Evolutionary conservation across 257 asterid species (phyloP).

Genomic region (Solanum neorickii): DNA sequence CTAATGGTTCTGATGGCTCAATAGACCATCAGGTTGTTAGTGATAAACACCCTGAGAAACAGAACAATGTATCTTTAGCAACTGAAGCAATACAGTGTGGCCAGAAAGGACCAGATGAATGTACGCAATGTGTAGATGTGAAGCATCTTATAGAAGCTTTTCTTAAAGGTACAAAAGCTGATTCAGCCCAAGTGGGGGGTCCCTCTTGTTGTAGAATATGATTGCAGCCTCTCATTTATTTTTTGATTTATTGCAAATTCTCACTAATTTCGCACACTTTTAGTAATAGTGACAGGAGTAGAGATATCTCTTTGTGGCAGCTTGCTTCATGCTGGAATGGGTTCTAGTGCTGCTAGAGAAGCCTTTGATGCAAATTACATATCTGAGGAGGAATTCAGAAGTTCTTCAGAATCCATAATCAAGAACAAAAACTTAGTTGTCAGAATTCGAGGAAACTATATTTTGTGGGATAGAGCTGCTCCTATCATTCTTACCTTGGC

Average conservation of each 20-base stretch:
- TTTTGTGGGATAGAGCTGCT: slow-evolving; percentile 74
- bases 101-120: slow-evolving; percentile 16
- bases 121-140: slow-evolving; percentile 15
- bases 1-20: slow-evolving; percentile 16
- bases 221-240: neutral
- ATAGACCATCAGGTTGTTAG: slow-evolving; percentile 15
- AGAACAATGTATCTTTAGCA: slow-evolving; percentile 11
- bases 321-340: slow-evolving; percentile 78
- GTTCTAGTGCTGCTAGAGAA: slow-evolving; percentile 58
- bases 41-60: slow-evolving; percentile 17
- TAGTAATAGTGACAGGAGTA: slow-evolving; percentile 33
- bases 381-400: slow-evolving; percentile 54
- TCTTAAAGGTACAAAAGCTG: slow-evolving; percentile 11
- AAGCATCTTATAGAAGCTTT: slow-evolving; percentile 25
- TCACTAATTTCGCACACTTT: neutral
- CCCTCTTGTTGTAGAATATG: neutral
- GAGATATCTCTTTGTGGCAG: slow-evolving; percentile 74
- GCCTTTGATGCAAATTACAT: slow-evolving; percentile 48
- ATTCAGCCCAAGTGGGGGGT: slow-evolving; percentile 29
- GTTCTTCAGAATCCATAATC: slow-evolving; percentile 45
- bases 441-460: slow-evolving; percentile 62
- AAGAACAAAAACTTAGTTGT: slow-evolving; percentile 58
- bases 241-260: neutral
- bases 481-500: slow-evolving; percentile 62
- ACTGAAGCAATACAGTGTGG: slow-evolving; percentile 5